Base-by-base conservation (phyloP, 495 filamentous ascomycete species). In the Podospora didyma region DNA sequence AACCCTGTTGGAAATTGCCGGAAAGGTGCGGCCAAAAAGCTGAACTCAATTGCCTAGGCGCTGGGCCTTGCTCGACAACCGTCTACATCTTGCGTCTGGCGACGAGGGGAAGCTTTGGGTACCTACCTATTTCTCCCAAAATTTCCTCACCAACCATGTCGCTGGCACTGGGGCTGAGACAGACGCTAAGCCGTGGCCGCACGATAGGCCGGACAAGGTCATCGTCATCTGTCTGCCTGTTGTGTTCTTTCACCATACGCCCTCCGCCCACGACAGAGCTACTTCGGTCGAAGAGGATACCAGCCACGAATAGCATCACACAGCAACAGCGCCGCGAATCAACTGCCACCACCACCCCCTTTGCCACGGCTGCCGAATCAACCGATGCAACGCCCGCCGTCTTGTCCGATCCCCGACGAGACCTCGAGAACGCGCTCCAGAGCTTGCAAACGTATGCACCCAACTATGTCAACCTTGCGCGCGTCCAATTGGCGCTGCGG, bases 401-500 rank as follows among this genome's bases (percentile, higher is more conserved):
- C 39, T 42, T 16, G n/a, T 42, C 45, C 12, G 49, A 63, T 37
- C 66, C 78, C 51, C 75, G 79, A 55, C 60, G 55, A 46, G 75
- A 80, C 52, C 78, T 96, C 12, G 77, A 90, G 60, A 71, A 78
- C 44, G 80, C 84, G 11, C 74, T 95, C 19, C 70, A 73, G 9
- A 75, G 78, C 21, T 73, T 96, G 21, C 78, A 88, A 59, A 78
- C 79, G 55, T 70, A 82, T 41, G 82, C 86, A 22, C 73, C 82
- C 37, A 79, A 80, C 57, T 83, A 86, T 68, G 79, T 92, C 55
- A 89, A 89, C 70, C 75, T 88, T 20, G 87, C 88, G 54, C 83
- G 90, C 61, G 67, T 97, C 51, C 86, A 90, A 63, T 79, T 97
- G 61, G 93, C 91, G 17, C 69, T 91, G 65, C 79, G 86, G 49